Percentiles rank a stretch among this genome's conserved stretches.
These are phyloP conservation scores for Thelonectria rubi DNA, from an alignment of 2,329 filamentous ascomycete species.

Conservation along the genomic window DNA sequence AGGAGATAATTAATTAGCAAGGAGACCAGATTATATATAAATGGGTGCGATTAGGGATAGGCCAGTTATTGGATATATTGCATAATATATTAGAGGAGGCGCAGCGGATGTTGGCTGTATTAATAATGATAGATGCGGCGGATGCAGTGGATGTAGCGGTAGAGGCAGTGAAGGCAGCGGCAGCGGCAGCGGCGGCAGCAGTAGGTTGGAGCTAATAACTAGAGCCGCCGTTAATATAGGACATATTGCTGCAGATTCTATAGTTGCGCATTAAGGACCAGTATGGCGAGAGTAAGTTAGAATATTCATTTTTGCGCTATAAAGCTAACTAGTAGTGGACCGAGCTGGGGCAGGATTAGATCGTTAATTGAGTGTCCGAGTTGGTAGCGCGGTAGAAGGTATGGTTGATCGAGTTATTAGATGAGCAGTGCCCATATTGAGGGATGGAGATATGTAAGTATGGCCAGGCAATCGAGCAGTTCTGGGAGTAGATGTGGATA, in stretches of 20 bases:
- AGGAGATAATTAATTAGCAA: constrained; percentile 15
- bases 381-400: too few relatives aligned
- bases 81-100: constrained; percentile 14
- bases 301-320: not conserved
- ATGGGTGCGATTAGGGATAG: not conserved
- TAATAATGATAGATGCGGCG: not conserved
- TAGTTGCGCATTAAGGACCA: constrained; percentile 5
- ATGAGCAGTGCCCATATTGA: too few relatives aligned
- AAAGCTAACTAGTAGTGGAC: not conserved
- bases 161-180: too few relatives aligned
- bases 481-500: too few relatives aligned
- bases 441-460: too few relatives aligned
- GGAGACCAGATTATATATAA: constrained; percentile 7
- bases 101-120: constrained; percentile 8
- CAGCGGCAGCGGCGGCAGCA: not conserved
- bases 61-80: constrained; percentile 12
- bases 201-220: not conserved
- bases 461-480: too few relatives aligned
- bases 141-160: too few relatives aligned
- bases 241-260: constrained; percentile 8
- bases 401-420: too few relatives aligned
- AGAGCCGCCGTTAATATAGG: constrained; percentile 2
- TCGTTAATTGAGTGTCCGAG: too few relatives aligned
- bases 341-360: too few relatives aligned
- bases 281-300: constrained; percentile 4